A percentile compares a stretch with the other conserved stretches of the same genome.
Conservation (phyloP, 805 yeast genomes). For the Spathaspora arborariae region DNA sequence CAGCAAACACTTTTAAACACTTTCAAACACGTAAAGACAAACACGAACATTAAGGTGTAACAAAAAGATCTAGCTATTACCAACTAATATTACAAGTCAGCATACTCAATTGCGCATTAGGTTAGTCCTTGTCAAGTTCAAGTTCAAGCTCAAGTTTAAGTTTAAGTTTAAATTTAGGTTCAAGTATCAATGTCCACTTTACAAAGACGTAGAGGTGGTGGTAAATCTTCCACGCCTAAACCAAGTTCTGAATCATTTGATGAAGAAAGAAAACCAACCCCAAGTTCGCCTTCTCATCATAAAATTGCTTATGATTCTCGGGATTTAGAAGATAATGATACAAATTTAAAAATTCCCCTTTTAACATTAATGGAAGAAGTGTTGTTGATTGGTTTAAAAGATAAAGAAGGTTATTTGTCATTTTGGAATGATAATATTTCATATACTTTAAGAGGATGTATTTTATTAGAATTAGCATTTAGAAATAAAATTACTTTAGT, state of each 20-base stretch:
- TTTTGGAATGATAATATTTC: slow-evolving; percentile 99
- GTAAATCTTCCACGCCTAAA: slow-evolving; percentile 21
- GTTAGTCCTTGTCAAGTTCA: no score
- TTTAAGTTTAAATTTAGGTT: no score
- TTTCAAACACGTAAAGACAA: no score
- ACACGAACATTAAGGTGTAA: no score
- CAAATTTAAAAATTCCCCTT: slow-evolving; percentile 51
- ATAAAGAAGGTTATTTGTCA: slow-evolving; percentile 91
- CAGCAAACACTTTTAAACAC: background rate
- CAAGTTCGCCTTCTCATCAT: slow-evolving; percentile 28
- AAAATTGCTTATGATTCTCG: slow-evolving; percentile 81
- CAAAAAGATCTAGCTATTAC: no score
- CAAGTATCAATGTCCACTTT: slow-evolving; percentile 38
- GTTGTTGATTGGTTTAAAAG: slow-evolving; percentile 85
- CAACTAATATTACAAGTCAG: no score
- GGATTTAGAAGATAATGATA: slow-evolving; percentile 43
- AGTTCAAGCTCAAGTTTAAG: no score
- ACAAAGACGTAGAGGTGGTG: slow-evolving; percentile 73
- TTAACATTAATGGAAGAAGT: slow-evolving; percentile 97
- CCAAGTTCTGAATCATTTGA: slow-evolving; percentile 19
- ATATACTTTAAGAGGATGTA: slow-evolving; percentile 93
- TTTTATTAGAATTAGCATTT: slow-evolving; percentile 85
- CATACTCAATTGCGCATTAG: no score
- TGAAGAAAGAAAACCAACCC: slow-evolving; percentile 15
- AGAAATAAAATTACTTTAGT: slow-evolving; percentile 85